Evolutionary conservation across 768 basidiomycete genomes (phyloP), one percentile per base, ranked within the genome.

Genomic region (Rhodotorula kratochvilovae): DNA sequence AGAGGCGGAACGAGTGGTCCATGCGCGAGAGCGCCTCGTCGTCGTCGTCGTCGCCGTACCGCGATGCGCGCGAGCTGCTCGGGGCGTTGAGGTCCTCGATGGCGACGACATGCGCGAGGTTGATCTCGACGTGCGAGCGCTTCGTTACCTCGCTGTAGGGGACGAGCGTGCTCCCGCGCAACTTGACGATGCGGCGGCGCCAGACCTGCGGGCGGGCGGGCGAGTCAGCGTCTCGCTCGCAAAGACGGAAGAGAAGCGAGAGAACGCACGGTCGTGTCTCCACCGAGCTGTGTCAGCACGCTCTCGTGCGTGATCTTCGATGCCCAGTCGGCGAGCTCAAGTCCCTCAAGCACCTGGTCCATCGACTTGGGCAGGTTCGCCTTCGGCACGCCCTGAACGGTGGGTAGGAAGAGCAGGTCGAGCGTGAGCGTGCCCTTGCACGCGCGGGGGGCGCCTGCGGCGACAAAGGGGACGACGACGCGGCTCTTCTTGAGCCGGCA

Each of bases 241-340:
- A 39, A 7, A 10, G 56, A 29, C 11, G 27, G 5, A 12, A 50
- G 15, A 36, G 27, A 48, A 19, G 6, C n/a, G 31, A 35, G 36
- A 35, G 23, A 8, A 83, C 90, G 79, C 81, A 96, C 94, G 71
- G 82, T 84, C 79, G 93, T 96, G 79, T 95, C 95, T 17, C 94
- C 95, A 25, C 95, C 95, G 72, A 85, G 86, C 82, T 98, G 95
- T 23, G 95, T 98, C 74, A 98, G 81, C 0, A 87, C 88, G 36
- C 95, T 92, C 80, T 96, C 90, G 81, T 90, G 91, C 81, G 95
- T 94, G 31, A 92, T 91, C 74, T 89, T 86, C 82, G 94, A 93
- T 78, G 95, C 92, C 93, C 92, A 96, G 48, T 89, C 88, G 66
- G 92, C 88, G 77, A 94, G 89, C 69, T 91, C 83, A 73, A 98